phyloP scores from a whole-genome alignment of 306 rosid genomes.

The Quillaja saponaria region DNA sequence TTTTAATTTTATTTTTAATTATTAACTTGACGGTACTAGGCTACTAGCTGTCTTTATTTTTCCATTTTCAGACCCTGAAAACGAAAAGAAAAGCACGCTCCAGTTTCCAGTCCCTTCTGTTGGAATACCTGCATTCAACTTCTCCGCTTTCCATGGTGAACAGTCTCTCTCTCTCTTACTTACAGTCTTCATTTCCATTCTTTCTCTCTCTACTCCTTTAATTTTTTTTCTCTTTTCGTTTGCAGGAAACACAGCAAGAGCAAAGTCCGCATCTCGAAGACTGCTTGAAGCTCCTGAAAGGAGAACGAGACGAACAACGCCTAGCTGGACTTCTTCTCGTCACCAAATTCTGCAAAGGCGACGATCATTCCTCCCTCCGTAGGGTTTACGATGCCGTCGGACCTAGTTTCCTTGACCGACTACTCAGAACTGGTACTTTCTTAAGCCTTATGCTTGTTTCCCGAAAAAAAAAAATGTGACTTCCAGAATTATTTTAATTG shows the following conservation, averaged over 20 bases:
- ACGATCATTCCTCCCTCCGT: slow-evolving; percentile 60
- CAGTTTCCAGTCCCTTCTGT: not conserved
- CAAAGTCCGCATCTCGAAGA: slow-evolving; percentile 59
- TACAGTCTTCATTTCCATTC: not conserved
- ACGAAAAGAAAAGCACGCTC: too few species aligned
- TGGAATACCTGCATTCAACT: too few species aligned
- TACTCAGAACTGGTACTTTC: slow-evolving; percentile 66
- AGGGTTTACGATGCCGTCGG: slow-evolving; percentile 76
- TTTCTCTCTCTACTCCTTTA: not conserved
- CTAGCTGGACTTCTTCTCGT: slow-evolving; percentile 90
- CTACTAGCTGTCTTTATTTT: too few species aligned
- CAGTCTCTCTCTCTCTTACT: not conserved
- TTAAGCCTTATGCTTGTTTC: not conserved
- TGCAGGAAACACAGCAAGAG: slow-evolving; percentile 50
- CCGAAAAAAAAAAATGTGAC: too few species aligned
- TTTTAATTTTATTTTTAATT: too few species aligned
- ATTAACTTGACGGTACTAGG: too few species aligned
- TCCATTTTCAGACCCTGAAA: too few species aligned
- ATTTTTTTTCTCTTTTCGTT: not conserved
- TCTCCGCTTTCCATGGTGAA: slow-evolving; percentile 10
- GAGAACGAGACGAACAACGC: slow-evolving; percentile 87
- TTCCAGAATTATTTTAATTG: not conserved
- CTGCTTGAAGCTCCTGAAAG: slow-evolving; percentile 84
- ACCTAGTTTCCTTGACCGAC: slow-evolving; percentile 69
- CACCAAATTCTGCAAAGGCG: slow-evolving; percentile 73